These are phyloP conservation scores for Kalmanozyma brasiliensis DNA, from an alignment of 1,284 basidiomycete species.

Conservation along the genomic window DNA sequence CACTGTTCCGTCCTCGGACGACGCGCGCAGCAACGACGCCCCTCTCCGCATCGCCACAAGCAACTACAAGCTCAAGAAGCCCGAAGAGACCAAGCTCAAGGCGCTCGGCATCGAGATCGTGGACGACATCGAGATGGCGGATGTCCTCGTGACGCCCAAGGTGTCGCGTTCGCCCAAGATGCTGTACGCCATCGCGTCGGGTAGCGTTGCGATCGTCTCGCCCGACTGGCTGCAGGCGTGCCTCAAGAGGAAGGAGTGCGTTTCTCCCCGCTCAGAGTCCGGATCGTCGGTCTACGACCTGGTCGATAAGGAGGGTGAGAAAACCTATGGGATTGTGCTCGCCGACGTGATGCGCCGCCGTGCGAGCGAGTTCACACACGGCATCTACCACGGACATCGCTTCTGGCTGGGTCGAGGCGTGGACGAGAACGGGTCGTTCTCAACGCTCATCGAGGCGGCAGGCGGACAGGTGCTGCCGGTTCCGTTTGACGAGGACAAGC, in stretches of 20 bases:
- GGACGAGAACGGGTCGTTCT: conserved; percentile 23
- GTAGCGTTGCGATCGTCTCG: conserved; percentile 24
- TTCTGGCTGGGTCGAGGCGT: conserved; percentile 46
- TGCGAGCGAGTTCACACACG: conserved; percentile 8
- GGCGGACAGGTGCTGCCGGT: conserved; percentile 25
- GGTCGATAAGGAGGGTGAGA: conserved; percentile 26
- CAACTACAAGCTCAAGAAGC: conserved; percentile 39
- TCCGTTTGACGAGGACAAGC: conserved; percentile 23
- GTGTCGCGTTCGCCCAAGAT: conserved; percentile 46
- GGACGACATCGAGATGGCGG: conserved; percentile 38
- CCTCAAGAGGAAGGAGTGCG: conserved; percentile 13
- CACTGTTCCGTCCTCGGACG: neutral
- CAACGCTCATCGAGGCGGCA: conserved; percentile 30
- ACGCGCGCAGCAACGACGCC: conserved; percentile 1
- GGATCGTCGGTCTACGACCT: conserved; percentile 3
- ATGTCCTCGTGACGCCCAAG: conserved; percentile 39
- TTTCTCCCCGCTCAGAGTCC: neutral
- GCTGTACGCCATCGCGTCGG: conserved; percentile 43
- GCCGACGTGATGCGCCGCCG: conserved; percentile 29
- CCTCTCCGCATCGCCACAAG: conserved; percentile 25
- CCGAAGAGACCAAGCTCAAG: conserved; percentile 29
- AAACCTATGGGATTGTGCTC: conserved; percentile 28
- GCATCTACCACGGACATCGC: conserved; percentile 35
- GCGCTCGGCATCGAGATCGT: conserved; percentile 28
- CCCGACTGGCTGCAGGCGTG: conserved; percentile 41